Evolutionary conservation across 148 eudicot species (phyloP), one percentile per base, ranked within the genome.

Genomic region (Chenopodium berlandieri): DNA sequence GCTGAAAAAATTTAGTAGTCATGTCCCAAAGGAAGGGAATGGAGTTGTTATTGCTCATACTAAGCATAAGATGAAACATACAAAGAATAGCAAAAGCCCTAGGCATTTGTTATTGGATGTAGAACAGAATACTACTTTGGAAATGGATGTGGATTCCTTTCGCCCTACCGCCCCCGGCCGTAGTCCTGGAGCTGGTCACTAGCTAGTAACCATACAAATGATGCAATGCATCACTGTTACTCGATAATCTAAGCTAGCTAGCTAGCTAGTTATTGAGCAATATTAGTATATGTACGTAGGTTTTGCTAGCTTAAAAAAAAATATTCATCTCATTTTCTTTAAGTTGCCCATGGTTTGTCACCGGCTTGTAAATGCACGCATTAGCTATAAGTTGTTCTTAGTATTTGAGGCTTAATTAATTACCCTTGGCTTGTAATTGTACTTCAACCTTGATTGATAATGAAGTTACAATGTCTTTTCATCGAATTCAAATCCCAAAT

Each of bases 161-260:
- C 82, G 78, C 6, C 86, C 81, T 74, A 80, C 86, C 16, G 3
- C 32, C 6, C 86, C 83, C 2, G 86, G 86, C 16, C 83, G 70
- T 65, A 84, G 86, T 60, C 86, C 86, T 23, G 83, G 86, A 50
- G 83, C 82, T 60, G 86, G 86, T 76, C 86, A 84, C 34, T 84
- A 82, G 46, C 34, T 84, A 82, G 46, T 48, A 0, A 16, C 16
- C 9, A 4, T 6, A 1, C 44, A 40, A 40, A 40, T 40, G 44
- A 6, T 40, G 44, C 44, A 34, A 34, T 4, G 40, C 40, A 34
- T 34, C 40, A 34, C 40, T 34, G 5, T 34, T 34, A 16, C 2
- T 16, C 37, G 27, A 11, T 74, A 50, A 50, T 48, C 63, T 32
- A 69, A 11, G 17, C 44, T 74, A 3, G 4, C 25, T 74, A 3